These are phyloP conservation scores for Phytophthora chlamydospora DNA, from an alignment of 352 stramenopile genomes.

Conservation along the genomic window DNA sequence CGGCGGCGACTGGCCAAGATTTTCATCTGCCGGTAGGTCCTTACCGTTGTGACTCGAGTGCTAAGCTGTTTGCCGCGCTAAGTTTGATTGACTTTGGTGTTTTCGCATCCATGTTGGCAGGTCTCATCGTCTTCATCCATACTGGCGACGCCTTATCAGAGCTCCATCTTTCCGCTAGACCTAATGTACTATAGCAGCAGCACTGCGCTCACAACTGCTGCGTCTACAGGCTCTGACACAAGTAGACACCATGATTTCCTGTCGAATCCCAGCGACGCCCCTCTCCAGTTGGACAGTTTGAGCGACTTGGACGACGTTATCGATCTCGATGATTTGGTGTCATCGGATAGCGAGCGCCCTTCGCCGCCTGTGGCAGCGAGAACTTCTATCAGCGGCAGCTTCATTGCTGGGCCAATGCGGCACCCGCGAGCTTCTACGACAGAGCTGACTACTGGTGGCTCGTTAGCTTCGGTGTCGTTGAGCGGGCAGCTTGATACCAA, in stretches of 20 bases:
- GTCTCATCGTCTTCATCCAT: constrained; percentile 13
- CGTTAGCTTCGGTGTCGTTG: constrained; percentile 7
- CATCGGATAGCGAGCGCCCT: constrained; percentile 45
- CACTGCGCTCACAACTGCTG: constrained; percentile 2
- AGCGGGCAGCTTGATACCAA: constrained; percentile 4
- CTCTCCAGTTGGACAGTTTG: constrained; percentile 50
- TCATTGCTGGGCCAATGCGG: constrained; percentile 25
- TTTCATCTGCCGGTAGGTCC: constrained; percentile 24
- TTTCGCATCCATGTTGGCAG: constrained; percentile 1
- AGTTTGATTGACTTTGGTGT: neutral
- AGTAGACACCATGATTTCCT: constrained; percentile 33
- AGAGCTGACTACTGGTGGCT: constrained; percentile 18
- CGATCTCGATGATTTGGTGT: constrained; percentile 59
- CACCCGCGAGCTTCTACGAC: constrained; percentile 14
- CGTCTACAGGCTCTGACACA: constrained; percentile 20
- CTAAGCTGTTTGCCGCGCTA: neutral
- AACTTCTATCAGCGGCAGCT: constrained; percentile 36
- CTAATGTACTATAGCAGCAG: constrained; percentile 13
- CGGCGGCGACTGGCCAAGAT: constrained; percentile 19
- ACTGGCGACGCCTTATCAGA: constrained; percentile 15
- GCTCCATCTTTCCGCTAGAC: constrained; percentile 17
- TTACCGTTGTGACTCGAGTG: neutral
- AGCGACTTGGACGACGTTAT: constrained; percentile 68
- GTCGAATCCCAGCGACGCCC: constrained; percentile 35
- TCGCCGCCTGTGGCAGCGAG: constrained; percentile 34